Evolutionary conservation across 768 basidiomycete species (phyloP).

Genomic region (Mycena pura): DNA sequence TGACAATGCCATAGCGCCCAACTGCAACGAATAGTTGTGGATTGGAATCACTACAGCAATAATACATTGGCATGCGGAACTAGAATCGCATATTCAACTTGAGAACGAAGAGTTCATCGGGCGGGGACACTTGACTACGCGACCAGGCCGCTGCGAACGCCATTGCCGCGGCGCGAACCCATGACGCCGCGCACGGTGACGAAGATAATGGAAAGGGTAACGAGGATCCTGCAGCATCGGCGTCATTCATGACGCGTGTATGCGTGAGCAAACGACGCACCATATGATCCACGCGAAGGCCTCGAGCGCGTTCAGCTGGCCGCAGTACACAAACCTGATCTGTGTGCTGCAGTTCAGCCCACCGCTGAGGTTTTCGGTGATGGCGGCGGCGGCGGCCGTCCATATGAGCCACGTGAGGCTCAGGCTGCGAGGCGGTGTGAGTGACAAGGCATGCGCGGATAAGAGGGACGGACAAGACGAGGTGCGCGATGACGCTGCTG

Average conservation of each 20-base stretch:
- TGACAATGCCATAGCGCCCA: too few relatives aligned
- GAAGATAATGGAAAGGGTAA: conserved; percentile 65
- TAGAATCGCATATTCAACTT: too few relatives aligned
- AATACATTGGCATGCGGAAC: too few relatives aligned
- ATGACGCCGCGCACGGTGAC: conserved; percentile 66
- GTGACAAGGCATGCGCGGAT: background rate
- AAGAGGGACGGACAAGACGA: conserved; percentile 59
- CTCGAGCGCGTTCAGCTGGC: conserved; percentile 77
- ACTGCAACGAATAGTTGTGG: too few relatives aligned
- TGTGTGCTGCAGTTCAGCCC: conserved; percentile 69
- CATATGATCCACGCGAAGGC: conserved; percentile 80
- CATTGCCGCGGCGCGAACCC: conserved; percentile 68
- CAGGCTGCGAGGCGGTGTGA: conserved; percentile 50
- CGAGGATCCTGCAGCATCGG: conserved; percentile 56
- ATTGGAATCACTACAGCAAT: too few relatives aligned
- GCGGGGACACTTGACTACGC: too few relatives aligned
- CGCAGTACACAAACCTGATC: conserved; percentile 64
- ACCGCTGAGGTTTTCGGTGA: conserved; percentile 72
- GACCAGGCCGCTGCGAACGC: conserved; percentile 63
- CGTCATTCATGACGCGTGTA: background rate
- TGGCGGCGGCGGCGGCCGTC: conserved; percentile 74
- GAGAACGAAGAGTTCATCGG: too few relatives aligned
- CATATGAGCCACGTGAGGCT: conserved; percentile 79
- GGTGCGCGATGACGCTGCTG: conserved; percentile 69
- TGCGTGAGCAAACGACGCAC: conserved; percentile 50